Conservation (phyloP, 2,329 filamentous ascomycete genomes). For the Colletotrichum sp. region DNA sequence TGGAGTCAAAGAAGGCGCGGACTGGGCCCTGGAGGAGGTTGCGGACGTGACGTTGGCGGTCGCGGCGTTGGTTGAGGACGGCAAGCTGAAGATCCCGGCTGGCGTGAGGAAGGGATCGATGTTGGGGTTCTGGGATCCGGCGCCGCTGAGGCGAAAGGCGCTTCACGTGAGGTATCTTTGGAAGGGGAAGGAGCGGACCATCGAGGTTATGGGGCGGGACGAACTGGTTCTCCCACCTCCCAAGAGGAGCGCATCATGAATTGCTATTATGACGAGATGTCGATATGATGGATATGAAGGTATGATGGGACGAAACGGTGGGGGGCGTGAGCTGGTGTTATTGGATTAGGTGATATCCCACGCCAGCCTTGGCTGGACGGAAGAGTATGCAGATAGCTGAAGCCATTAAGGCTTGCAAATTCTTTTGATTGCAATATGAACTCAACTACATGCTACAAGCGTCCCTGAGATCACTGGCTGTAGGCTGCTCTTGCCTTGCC, state of each 20-base stretch:
- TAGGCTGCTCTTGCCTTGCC: neutral
- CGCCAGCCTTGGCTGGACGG: neutral
- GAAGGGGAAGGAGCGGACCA: slow-evolving; percentile 34
- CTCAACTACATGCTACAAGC: neutral
- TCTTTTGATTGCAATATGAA: neutral
- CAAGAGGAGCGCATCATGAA: neutral
- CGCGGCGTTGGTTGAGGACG: slow-evolving; percentile 46
- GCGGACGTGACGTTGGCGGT: slow-evolving; percentile 54
- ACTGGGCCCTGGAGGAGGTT: slow-evolving; percentile 44
- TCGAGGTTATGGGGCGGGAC: slow-evolving; percentile 39
- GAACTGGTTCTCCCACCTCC: slow-evolving; percentile 29
- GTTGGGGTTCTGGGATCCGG: slow-evolving; percentile 57
- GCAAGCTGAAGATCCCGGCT: slow-evolving; percentile 39
- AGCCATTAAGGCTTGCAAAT: neutral
- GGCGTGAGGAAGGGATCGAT: slow-evolving; percentile 48
- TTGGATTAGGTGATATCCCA: neutral
- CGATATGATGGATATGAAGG: neutral
- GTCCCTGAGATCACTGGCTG: neutral
- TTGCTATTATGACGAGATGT: neutral
- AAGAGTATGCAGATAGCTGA: neutral
- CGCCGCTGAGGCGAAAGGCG: slow-evolving; percentile 46
- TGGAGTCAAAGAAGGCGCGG: slow-evolving; percentile 36
- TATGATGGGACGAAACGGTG: neutral
- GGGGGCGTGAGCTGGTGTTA: neutral
- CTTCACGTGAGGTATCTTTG: slow-evolving; percentile 50